A percentile compares a stretch with the other conserved stretches of the same genome.
These are phyloP conservation scores for Leishmania guyanensis DNA, from an alignment of 208 protist genomes.

Conservation along the genomic window DNA sequence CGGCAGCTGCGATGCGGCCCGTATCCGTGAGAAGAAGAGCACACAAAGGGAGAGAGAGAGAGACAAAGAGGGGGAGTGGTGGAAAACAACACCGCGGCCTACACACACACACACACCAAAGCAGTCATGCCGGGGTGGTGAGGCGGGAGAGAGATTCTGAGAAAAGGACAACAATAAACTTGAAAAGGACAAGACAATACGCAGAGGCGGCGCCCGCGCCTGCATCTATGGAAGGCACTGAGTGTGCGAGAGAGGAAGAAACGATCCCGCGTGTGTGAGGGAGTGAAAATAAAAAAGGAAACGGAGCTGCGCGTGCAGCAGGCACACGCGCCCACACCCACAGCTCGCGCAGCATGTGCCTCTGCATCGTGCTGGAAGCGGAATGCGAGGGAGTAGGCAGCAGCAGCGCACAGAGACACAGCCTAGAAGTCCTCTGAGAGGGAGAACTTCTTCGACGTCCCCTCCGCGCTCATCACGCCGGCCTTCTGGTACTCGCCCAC, in stretches of 20 bases:
- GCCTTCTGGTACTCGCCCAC: constrained; percentile 99
- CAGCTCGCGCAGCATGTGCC: not conserved
- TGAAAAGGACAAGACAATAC: not conserved
- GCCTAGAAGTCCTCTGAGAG: constrained; percentile 93
- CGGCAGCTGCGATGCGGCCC: not conserved
- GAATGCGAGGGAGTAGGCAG: not conserved
- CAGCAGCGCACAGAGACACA: not conserved
- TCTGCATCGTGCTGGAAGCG: not conserved
- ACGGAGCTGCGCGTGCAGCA: not conserved
- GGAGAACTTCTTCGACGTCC: constrained; percentile 82
- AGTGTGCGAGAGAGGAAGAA: not conserved
- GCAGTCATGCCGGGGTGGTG: not conserved
- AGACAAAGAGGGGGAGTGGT: too few relatives aligned
- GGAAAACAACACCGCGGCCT: too few relatives aligned
- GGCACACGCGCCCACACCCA: not conserved
- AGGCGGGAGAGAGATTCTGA: too few relatives aligned
- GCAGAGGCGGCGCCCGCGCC: not conserved
- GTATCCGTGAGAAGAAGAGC: not conserved
- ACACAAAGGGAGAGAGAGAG: too few relatives aligned
- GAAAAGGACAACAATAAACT: not conserved
- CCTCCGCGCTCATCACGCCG: constrained; percentile 93
- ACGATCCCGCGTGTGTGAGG: not conserved
- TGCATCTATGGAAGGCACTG: not conserved
- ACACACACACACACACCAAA: not conserved
- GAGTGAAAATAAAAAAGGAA: not conserved